phyloP scores from a whole-genome alignment of 2,329 filamentous ascomycete genomes.

The Ophiostoma perfectum region DNA sequence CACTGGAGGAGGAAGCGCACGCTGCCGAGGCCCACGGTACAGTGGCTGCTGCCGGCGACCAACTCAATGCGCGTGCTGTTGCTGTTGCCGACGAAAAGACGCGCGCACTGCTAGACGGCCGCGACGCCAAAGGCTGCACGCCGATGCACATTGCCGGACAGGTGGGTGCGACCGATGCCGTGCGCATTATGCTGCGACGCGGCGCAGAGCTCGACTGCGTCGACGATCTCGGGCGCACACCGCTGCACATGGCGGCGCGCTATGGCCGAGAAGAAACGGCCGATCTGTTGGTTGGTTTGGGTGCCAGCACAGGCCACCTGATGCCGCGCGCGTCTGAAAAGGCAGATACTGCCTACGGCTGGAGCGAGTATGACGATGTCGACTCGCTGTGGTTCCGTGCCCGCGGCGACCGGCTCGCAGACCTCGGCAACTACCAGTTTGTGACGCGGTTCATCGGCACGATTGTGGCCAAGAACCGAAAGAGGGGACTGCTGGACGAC shows the following conservation, averaged over 20 bases:
- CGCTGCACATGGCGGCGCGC: background rate
- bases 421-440: constrained; percentile 3
- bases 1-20: background rate
- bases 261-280: background rate
- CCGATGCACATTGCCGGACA: constrained; percentile 4
- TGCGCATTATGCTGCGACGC: background rate
- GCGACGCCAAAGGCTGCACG: background rate
- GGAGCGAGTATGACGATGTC: background rate
- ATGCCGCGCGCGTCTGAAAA: background rate
- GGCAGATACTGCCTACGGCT: background rate
- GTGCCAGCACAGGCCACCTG: background rate
- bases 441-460: background rate
- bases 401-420: background rate
- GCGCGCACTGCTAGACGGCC: background rate
- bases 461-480: background rate
- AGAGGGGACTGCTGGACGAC: background rate
- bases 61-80: background rate
- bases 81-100: constrained; percentile 3
- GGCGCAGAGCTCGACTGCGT: background rate
- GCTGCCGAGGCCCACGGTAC: background rate
- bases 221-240: background rate
- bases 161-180: background rate
- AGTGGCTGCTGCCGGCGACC: too few relatives aligned
- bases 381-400: constrained; percentile 2
- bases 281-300: background rate